A percentile compares a stretch with the other conserved stretches of the same genome.
Evolutionary conservation across 2,329 filamentous ascomycete genomes (phyloP).

Genomic region (Ophiostoma piceae): DNA sequence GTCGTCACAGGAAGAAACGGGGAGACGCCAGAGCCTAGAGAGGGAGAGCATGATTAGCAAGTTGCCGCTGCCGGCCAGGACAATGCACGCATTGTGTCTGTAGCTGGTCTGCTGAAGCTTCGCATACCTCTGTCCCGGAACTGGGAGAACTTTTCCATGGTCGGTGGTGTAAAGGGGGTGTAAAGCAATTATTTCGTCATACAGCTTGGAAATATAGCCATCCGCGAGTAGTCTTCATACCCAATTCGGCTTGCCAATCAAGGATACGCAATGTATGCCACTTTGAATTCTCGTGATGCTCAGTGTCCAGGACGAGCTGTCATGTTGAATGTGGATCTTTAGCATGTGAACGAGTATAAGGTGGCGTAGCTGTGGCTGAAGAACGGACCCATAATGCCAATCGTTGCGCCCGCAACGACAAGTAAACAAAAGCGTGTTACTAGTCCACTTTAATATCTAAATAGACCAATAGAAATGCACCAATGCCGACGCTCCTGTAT

Average conservation of each 20-base stretch:
- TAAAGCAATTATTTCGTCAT: neutral
- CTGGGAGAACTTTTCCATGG: conserved; percentile 92
- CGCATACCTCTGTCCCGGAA: conserved; percentile 75
- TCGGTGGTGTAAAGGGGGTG: neutral
- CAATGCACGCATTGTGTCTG: conserved; percentile 25
- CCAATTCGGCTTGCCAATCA: neutral
- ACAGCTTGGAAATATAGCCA: neutral
- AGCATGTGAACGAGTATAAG: conserved; percentile 18
- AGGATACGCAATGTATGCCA: neutral
- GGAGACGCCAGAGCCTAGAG: conserved; percentile 82
- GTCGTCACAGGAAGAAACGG: conserved; percentile 83
- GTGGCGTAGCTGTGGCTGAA: conserved; percentile 10
- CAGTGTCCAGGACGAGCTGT: neutral
- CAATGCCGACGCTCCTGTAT: neutral
- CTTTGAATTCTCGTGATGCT: neutral
- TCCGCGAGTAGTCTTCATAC: neutral
- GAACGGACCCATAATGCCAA: neutral
- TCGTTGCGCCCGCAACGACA: conserved; percentile 25
- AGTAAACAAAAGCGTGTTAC: conserved; percentile 25
- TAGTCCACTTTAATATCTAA: neutral
- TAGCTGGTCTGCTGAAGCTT: neutral
- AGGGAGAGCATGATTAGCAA: neutral
- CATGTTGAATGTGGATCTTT: neutral
- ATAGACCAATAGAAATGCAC: conserved; percentile 6
- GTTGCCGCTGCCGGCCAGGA: neutral